These are phyloP conservation scores for Skeletonema marinoi DNA, from an alignment of 108 stramenopile genomes.

Conservation along the genomic window DNA sequence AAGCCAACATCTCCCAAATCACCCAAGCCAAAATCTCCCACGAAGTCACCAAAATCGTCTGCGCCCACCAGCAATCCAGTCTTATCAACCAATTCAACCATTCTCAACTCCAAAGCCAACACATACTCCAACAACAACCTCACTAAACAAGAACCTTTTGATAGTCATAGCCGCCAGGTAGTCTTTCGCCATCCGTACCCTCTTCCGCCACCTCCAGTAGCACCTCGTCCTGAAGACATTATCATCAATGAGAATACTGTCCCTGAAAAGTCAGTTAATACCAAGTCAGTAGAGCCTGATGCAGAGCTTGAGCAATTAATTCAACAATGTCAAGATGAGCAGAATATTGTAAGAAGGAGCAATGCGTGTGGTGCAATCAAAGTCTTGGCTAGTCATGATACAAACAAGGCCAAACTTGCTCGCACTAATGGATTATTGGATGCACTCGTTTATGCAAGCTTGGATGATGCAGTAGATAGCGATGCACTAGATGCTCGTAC, in stretches of 20 bases:
- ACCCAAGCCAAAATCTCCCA: too few species aligned
- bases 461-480: slow-evolving; percentile 37
- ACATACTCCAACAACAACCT: not conserved
- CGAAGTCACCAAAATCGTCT: not conserved
- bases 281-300: slow-evolving; percentile 51
- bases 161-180: slow-evolving; percentile 22
- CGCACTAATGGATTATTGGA: slow-evolving; percentile 76
- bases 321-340: slow-evolving; percentile 51
- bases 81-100: not conserved
- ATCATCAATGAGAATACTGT: slow-evolving; percentile 50
- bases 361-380: slow-evolving; percentile 87
- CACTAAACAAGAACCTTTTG: not conserved
- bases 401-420: slow-evolving; percentile 65
- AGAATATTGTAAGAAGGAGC: slow-evolving; percentile 57
- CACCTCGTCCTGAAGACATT: slow-evolving; percentile 40
- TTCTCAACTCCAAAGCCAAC: slow-evolving; percentile 1
- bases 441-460: slow-evolving; percentile 55
- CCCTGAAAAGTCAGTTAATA: slow-evolving; percentile 6
- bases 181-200: slow-evolving; percentile 76
- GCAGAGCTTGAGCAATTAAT: slow-evolving; percentile 62
- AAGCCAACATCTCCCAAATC: not conserved
- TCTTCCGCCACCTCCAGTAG: slow-evolving; percentile 52
- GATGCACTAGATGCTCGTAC: slow-evolving; percentile 69
- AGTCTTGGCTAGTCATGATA: slow-evolving; percentile 59
- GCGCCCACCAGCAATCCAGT: not conserved